Conservation (phyloP, 345 rosid species). For the Melaleuca alternifolia region DNA sequence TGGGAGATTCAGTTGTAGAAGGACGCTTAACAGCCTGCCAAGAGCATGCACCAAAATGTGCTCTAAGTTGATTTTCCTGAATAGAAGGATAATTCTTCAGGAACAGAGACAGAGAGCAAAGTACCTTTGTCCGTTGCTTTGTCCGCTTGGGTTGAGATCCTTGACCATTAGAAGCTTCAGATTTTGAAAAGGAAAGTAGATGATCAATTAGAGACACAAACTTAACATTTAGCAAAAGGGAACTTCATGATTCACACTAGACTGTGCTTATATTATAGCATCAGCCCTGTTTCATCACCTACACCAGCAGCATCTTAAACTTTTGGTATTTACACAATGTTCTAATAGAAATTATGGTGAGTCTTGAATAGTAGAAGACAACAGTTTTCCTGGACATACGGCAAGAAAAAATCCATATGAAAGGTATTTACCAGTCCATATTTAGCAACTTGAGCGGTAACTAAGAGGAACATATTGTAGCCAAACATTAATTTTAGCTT, state of each 20-base stretch:
- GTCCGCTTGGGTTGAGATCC: constrained; percentile 58
- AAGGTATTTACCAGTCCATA: neutral
- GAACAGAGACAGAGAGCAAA: neutral
- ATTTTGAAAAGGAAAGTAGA: neutral
- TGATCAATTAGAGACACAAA: neutral
- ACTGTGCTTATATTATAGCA: neutral
- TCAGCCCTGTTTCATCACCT: neutral
- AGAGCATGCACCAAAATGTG: constrained; percentile 1
- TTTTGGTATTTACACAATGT: neutral
- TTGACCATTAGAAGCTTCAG: constrained; percentile 54
- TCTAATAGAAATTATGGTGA: neutral
- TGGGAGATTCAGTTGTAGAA: constrained; percentile 28
- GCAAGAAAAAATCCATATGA: neutral
- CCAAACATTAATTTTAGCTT: neutral
- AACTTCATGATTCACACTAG: neutral
- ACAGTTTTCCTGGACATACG: neutral
- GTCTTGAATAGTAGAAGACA: neutral
- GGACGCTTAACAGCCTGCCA: constrained; percentile 44
- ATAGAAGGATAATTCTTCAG: neutral
- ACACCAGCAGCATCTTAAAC: neutral
- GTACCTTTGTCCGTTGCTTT: constrained; percentile 62
- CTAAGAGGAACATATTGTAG: neutral
- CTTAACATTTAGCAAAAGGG: neutral
- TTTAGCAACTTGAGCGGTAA: neutral
- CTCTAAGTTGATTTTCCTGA: neutral